Evolutionary conservation across 1,284 basidiomycete species (phyloP), one percentile per base, ranked within the genome.

Genomic region (Boletus semigastroideus): DNA sequence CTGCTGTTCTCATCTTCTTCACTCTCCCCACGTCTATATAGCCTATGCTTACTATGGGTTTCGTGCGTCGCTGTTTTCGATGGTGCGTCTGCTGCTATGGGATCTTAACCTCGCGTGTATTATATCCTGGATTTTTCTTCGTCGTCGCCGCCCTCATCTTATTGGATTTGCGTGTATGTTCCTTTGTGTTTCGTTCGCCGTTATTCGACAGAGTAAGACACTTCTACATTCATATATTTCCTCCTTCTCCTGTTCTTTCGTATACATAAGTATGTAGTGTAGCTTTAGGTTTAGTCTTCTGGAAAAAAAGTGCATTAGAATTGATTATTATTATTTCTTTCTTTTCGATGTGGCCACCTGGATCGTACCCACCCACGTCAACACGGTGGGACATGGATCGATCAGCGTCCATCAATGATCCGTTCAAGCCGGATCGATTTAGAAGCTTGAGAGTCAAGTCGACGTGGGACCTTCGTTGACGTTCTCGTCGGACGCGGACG

Each of bases 101-200:
- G 53, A 42, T 46, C 14, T 5, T 5, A 33, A 3, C 16, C 19
- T 28, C 2, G 22, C 22, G 20, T 59, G 44, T 62, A 62, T 60
- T 49, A 33, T 62, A 58, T 37, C 37, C 30, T 46, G 46, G 40
- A 42, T 39, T 9, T 12, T 19, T 38, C n/a, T 4, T 27, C 37
- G 22, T 38, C n/a, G 5, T 27, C 37, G 22, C 3, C 37, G 11
- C 17, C 13, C 31, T 14, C 14, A 33, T 37, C 30, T n/a, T 55
- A 34, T 34, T 27, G 53, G 41, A 34, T 44, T 14, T 14, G 33
- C 22, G 7, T 41, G 42, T 57, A 54, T n/a, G 14, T 22, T 22
- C 5, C 22, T 22, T 22, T 22, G 3, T 22, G 3, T 20, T 20
- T 25, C 16, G 7, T 30, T 19, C 5, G 27, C 28, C 14, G 8